These are phyloP conservation scores for Hygrocybe punicea DNA, from an alignment of 768 basidiomycete genomes.

Conservation along the genomic window DNA sequence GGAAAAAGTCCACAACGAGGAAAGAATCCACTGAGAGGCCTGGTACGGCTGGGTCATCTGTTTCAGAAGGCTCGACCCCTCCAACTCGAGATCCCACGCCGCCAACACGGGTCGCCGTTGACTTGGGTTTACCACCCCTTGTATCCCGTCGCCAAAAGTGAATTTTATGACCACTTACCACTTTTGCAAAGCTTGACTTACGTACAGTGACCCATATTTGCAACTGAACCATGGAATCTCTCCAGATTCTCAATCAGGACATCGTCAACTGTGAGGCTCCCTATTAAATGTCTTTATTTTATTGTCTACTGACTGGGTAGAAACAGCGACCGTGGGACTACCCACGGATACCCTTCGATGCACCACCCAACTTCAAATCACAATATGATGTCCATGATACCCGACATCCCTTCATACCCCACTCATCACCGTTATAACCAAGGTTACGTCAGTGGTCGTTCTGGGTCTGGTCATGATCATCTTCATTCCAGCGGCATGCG, in stretches of 20 bases:
- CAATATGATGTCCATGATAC: slow-evolving; percentile 53
- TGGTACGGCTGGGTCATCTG: slow-evolving; percentile 71
- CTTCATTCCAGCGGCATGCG: slow-evolving; percentile 39
- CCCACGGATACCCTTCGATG: slow-evolving; percentile 33
- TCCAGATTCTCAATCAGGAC: slow-evolving; percentile 40
- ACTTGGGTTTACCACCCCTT: slow-evolving; percentile 42
- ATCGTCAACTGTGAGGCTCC: slow-evolving; percentile 47
- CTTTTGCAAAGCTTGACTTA: slow-evolving; percentile 10
- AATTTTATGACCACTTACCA: slow-evolving; percentile 10
- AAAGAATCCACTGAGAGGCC: slow-evolving; percentile 66
- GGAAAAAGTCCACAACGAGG: slow-evolving; percentile 59
- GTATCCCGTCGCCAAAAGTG: slow-evolving; percentile 42
- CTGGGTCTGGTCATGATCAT: slow-evolving; percentile 33
- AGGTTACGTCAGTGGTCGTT: slow-evolving; percentile 40
- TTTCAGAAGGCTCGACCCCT: slow-evolving; percentile 70
- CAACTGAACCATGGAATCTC: slow-evolving; percentile 43
- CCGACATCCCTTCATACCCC: slow-evolving; percentile 54
- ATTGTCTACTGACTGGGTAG: not conserved
- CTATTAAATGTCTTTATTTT: not conserved
- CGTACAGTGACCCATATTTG: slow-evolving; percentile 44
- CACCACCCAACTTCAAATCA: slow-evolving; percentile 41
- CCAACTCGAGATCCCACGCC: slow-evolving; percentile 67
- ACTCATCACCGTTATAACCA: slow-evolving; percentile 52
- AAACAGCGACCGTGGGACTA: not conserved
- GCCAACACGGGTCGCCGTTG: slow-evolving; percentile 48